Percentiles rank a stretch among this genome's conserved stretches.
Evolutionary conservation across 140 eudicot genomes (phyloP).

Genomic region (Ambrosia hybrid): DNA sequence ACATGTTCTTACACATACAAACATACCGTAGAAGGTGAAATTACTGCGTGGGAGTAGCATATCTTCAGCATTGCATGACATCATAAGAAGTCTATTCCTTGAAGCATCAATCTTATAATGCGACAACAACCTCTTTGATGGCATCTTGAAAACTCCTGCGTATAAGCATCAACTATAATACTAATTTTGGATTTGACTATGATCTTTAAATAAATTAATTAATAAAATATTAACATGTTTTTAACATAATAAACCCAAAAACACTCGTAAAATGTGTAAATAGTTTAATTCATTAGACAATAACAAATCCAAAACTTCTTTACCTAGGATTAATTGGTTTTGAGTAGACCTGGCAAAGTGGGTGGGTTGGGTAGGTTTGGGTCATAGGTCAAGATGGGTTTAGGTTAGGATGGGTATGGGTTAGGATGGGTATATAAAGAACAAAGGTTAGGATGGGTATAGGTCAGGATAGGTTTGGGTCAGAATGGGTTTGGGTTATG

Average conservation of each 20-base stretch:
- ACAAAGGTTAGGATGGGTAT: too few relatives aligned
- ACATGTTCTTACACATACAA: not conserved
- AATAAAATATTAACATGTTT: not conserved
- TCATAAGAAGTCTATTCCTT: conserved; percentile 71
- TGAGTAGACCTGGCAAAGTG: too few relatives aligned
- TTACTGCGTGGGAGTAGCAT: conserved; percentile 89
- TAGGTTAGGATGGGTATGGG: too few relatives aligned
- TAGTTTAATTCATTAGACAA: not conserved
- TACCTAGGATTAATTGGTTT: too few relatives aligned
- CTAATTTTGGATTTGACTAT: not conserved
- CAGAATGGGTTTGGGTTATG: too few relatives aligned
- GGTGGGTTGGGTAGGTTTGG: too few relatives aligned
- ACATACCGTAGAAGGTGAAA: conserved; percentile 79
- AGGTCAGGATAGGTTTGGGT: too few relatives aligned
- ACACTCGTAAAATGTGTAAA: not conserved
- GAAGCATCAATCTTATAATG: conserved; percentile 81
- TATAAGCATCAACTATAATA: conserved; percentile 18
- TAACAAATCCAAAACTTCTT: too few relatives aligned
- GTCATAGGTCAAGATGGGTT: too few relatives aligned
- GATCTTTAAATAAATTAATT: not conserved
- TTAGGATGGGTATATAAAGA: too few relatives aligned
- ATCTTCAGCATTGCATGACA: conserved; percentile 98
- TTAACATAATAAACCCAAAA: not conserved
- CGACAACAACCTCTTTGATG: conserved; percentile 84
- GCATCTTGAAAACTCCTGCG: conserved; percentile 87